Conservation (phyloP, 1,139 yeast species). For the Yamadazyma spencermartinsiae region DNA sequence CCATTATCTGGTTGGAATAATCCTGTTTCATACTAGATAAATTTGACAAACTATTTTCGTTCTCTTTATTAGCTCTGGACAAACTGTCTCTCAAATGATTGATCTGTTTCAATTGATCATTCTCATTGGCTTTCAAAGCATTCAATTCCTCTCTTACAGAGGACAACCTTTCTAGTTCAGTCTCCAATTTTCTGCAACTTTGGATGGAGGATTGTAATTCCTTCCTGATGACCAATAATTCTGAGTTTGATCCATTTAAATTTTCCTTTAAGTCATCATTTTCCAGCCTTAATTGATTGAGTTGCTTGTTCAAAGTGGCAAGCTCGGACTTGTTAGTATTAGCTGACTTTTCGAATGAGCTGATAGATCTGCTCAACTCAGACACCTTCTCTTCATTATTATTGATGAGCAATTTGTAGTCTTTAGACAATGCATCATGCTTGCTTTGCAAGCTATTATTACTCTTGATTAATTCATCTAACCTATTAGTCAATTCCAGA, state of each 20-base stretch:
- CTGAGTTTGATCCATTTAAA: slow-evolving; percentile 8
- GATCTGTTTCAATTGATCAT: slow-evolving; percentile 12
- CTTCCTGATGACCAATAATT: slow-evolving; percentile 11
- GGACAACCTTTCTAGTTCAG: slow-evolving; percentile 3
- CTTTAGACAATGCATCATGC: slow-evolving; percentile 11
- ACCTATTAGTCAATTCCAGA: slow-evolving; percentile 8
- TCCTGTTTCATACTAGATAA: slow-evolving; percentile 18
- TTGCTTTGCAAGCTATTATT: slow-evolving; percentile 10
- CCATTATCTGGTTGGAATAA: slow-evolving; percentile 27
- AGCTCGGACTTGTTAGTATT: slow-evolving; percentile 13
- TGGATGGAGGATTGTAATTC: slow-evolving; percentile 10
- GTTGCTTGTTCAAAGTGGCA: slow-evolving; percentile 10
- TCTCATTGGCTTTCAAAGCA: slow-evolving; percentile 12
- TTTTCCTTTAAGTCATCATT: slow-evolving; percentile 11
- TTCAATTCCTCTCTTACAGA: slow-evolving; percentile 6
- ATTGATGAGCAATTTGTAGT: slow-evolving; percentile 6
- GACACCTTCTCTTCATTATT: slow-evolving; percentile 9
- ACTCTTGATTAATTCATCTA: slow-evolving; percentile 7
- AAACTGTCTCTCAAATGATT: slow-evolving; percentile 15
- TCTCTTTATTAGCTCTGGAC: slow-evolving; percentile 7
- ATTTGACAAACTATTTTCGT: slow-evolving; percentile 17
- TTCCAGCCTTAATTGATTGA: slow-evolving; percentile 15
- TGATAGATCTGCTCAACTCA: slow-evolving; percentile 11
- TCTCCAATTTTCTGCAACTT: slow-evolving; percentile 4
- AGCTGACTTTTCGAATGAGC: slow-evolving; percentile 10